Evolutionary conservation across 2,329 filamentous ascomycete genomes (phyloP).

Genomic region (Penicillium sp.): DNA sequence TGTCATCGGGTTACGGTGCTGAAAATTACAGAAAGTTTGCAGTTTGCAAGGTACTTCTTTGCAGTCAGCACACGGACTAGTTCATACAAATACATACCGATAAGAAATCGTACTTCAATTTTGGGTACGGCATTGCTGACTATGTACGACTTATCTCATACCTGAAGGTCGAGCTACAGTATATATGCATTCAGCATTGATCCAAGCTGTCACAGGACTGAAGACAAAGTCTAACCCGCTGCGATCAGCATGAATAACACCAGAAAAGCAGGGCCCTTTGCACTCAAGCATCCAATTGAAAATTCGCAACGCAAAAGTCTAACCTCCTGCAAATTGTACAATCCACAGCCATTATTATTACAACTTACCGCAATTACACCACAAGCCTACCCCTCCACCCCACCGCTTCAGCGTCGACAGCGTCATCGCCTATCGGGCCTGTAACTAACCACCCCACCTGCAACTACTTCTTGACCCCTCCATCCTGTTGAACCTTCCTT

Average conservation of each 20-base stretch:
- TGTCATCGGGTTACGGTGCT: slow-evolving; percentile 27
- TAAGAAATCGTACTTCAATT: neutral
- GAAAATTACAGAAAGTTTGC: slow-evolving; percentile 24
- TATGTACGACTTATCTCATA: neutral
- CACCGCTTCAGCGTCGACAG: slow-evolving; percentile 7
- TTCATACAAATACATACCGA: neutral
- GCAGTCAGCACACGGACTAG: too few relatives aligned
- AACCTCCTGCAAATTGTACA: neutral
- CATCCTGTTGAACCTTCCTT: neutral
- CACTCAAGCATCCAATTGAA: neutral
- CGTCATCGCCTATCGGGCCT: slow-evolving; percentile 21
- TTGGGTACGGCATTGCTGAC: neutral
- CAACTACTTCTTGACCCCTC: slow-evolving; percentile 8
- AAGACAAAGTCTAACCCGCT: neutral
- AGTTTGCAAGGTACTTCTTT: neutral
- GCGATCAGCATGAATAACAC: neutral
- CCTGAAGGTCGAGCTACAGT: neutral
- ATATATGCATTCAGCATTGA: neutral
- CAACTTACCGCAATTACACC: neutral
- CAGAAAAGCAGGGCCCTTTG: neutral
- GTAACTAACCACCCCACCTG: slow-evolving; percentile 10
- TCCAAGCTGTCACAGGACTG: neutral
- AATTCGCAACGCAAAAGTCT: neutral
- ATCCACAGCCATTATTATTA: neutral
- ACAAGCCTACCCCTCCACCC: slow-evolving; percentile 4